A percentile compares a stretch with the other conserved stretches of the same genome.
phyloP scores from a whole-genome alignment of 1,139 yeast species.

The Suhomyces kunorum region DNA sequence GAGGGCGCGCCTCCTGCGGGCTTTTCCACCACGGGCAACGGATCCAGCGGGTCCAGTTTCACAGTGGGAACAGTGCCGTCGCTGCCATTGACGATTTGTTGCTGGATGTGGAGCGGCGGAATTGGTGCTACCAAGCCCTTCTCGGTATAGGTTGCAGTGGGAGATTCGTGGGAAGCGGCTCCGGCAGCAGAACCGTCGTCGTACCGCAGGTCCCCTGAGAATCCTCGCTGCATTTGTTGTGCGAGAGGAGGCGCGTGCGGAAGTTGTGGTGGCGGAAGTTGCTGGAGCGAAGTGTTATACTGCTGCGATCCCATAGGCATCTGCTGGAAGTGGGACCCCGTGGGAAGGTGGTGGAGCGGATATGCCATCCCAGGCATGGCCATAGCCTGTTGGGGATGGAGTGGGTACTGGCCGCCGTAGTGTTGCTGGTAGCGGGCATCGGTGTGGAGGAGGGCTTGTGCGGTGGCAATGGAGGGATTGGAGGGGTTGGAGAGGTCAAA shows the following conservation, averaged over 20 bases:
- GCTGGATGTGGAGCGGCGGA: conserved; percentile 50
- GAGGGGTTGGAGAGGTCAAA: conserved; percentile 22
- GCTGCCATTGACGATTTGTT: conserved; percentile 34
- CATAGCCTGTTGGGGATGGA: conserved; percentile 15
- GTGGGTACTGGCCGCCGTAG: conserved; percentile 15
- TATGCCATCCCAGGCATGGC: conserved; percentile 14
- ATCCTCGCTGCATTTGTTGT: conserved; percentile 5
- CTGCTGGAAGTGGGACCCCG: conserved; percentile 14
- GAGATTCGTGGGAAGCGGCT: conserved; percentile 8
- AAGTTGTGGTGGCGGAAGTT: conserved; percentile 9
- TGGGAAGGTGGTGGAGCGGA: conserved; percentile 13
- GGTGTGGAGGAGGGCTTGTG: conserved; percentile 20
- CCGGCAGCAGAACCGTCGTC: conserved; percentile 4
- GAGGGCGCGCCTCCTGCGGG: conserved; percentile 10
- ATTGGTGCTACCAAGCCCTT: conserved; percentile 42
- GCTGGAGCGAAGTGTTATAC: conserved; percentile 6
- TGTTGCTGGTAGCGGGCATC: conserved; percentile 15
- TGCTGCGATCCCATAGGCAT: conserved; percentile 12
- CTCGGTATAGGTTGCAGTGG: conserved; percentile 18
- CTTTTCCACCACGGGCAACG: conserved; percentile 15
- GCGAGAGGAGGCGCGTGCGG: conserved; percentile 7
- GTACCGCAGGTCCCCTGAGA: conserved; percentile 8
- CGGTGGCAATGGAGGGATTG: conserved; percentile 24
- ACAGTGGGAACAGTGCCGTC: conserved; percentile 10
- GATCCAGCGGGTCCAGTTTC: conserved; percentile 18